Percentiles rank a stretch among this genome's conserved stretches.
These are phyloP conservation scores for cucumber (Cucumis sativus) DNA, from an alignment of 306 rosid species.

Conservation along the genomic window Cucumber_9930_V3 NC_026660.2:24750001-24750500, in stretches of 20 bases:
- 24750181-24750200: neutral
- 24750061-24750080: neutral
- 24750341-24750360: neutral
- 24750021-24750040: neutral
- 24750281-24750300: neutral
- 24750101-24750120: neutral
- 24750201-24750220: neutral
- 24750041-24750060: neutral
- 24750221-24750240: neutral
- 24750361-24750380: constrained; percentile 86
- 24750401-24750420: constrained; percentile 70
- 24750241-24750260: neutral
- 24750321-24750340: neutral
- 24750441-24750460: constrained; percentile 34
- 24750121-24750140: neutral
- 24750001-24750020: neutral
- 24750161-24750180: neutral
- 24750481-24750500: neutral
- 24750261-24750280: neutral
- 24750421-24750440: constrained; percentile 79
- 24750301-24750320: neutral
- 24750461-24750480: neutral
- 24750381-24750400: constrained; percentile 64
- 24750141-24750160: neutral
- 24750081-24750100: neutral